Conservation (phyloP, 2,329 filamentous ascomycete species). For the Aureobasidium leucospermi region DNA sequence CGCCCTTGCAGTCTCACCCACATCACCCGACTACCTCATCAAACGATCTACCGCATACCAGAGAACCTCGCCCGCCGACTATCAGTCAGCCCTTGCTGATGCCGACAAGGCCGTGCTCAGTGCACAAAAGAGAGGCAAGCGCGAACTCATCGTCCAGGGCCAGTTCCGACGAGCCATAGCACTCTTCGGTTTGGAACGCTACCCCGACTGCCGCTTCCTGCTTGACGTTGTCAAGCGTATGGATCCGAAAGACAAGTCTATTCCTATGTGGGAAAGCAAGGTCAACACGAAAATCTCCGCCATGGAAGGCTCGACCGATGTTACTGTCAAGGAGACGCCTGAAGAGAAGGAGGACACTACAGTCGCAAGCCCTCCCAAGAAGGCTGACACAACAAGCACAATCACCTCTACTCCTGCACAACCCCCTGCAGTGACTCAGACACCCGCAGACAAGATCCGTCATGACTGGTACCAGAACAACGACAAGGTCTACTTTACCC, state of each 20-base stretch:
- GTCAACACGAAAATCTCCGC: conserved; percentile 44
- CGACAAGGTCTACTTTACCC: conserved; percentile 53
- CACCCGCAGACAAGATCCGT: conserved; percentile 52
- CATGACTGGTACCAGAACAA: conserved; percentile 63
- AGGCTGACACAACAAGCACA: neutral
- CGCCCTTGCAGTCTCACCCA: conserved; percentile 55
- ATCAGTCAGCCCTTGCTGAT: conserved; percentile 37
- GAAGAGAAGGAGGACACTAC: conserved; percentile 25
- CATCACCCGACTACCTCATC: conserved; percentile 71
- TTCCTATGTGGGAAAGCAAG: conserved; percentile 55
- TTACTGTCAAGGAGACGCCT: conserved; percentile 48
- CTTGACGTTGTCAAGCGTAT: conserved; percentile 52
- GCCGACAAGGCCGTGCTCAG: conserved; percentile 48
- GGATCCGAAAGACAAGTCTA: conserved; percentile 44
- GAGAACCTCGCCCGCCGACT: conserved; percentile 47
- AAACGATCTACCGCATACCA: conserved; percentile 74
- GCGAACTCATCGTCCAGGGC: conserved; percentile 69
- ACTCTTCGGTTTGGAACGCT: conserved; percentile 61
- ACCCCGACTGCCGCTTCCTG: conserved; percentile 67
- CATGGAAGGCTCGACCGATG: conserved; percentile 39
- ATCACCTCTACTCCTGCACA: conserved; percentile 10
- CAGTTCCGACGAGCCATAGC: conserved; percentile 74
- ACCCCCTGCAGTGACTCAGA: conserved; percentile 25
- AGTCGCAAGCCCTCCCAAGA: neutral
- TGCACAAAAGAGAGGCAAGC: conserved; percentile 66